A percentile compares a stretch with the other conserved stretches of the same genome.
These are phyloP conservation scores for Camelina laxa DNA, from an alignment of 345 rosid species.

Conservation along the genomic window DNA sequence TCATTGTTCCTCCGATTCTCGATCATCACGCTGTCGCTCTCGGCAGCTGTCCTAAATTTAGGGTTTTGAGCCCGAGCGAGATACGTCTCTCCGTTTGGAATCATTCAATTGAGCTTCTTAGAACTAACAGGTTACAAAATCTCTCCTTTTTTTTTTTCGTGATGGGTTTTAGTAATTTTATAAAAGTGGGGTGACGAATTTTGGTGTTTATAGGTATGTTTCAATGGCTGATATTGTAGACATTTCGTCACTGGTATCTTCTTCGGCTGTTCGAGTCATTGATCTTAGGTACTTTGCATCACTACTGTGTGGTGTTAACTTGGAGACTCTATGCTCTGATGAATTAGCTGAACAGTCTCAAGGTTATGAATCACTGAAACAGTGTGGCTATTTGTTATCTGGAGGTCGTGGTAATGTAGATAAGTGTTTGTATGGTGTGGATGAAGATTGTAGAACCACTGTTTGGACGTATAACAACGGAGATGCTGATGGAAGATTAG, in stretches of 20 bases:
- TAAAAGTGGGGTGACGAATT: neutral
- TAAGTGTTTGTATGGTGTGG: conserved; percentile 66
- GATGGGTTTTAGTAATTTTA: neutral
- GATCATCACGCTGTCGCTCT: conserved; percentile 94
- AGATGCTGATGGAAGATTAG: conserved; percentile 62
- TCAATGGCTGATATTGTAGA: conserved; percentile 86
- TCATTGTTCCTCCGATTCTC: conserved; percentile 83
- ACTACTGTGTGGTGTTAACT: conserved; percentile 62
- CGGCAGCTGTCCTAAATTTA: conserved; percentile 95
- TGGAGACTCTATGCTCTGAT: conserved; percentile 53
- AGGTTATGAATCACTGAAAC: conserved; percentile 56
- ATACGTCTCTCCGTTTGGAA: conserved; percentile 75
- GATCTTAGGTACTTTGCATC: conserved; percentile 87
- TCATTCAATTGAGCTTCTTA: conserved; percentile 65
- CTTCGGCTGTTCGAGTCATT: conserved; percentile 60
- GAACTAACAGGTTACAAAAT: conserved; percentile 52
- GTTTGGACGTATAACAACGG: conserved; percentile 77
- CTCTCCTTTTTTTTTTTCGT: neutral
- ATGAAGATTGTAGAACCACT: conserved; percentile 84
- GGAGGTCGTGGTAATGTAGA: conserved; percentile 69
- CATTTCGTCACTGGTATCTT: conserved; percentile 64
- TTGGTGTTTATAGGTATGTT: conserved; percentile 60
- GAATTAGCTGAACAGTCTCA: conserved; percentile 42
- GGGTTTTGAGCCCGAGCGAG: conserved; percentile 65
- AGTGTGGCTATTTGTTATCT: conserved; percentile 71